Evolutionary conservation across 371 early-diverging fungal genomes (phyloP), one percentile per base, ranked within the genome.

Genomic region (Rhizopus stolonifer): DNA sequence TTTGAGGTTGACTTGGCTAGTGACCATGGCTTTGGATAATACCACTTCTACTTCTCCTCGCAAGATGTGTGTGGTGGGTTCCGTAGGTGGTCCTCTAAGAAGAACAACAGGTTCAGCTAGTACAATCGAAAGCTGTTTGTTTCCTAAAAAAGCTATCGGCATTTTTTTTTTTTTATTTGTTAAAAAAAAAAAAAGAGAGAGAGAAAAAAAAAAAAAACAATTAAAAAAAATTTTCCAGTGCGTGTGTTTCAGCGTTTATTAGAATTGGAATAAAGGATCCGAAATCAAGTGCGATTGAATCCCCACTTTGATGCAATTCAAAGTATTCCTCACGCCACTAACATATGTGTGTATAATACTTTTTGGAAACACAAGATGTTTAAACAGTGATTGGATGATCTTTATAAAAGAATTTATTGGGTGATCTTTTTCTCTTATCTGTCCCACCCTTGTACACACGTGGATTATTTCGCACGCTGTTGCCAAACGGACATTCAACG

Each of bases 91-190:
- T 3, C 69, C 69, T 45, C 69, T 42, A 4, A 69, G 22, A 14
- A 65, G 31, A 10, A 65, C 63, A 14, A 69, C 65, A 10, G 69
- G 69, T 18, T 69, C 69, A 18, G 66, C 65, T 49, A 69, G 46
- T 48, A 62, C 66, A 31, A 69, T 65, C 11, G 63, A 56, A 9
- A 69, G 59, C 25, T 69, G 66, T 57, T 51, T 62, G 23, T 25
- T 49, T 11, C 60, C 61, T 17, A 67, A 59, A 10, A 67, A 58
- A 29, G 59, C 64, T 7, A 64, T 64, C 40, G 67, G 67, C 67
- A 67, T 67, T 34, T 23, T 47, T 40, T 10, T n/a, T 52, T 42
- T 52, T 33, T 3, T 29, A 46, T 46, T 11, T 31, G 11, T 14
- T 13, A 50, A 52, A 52, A 4, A 24, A 15, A 3, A 32, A 32